Base-by-base conservation (phyloP, 805 yeast genomes). In the Tetrapisispora phaffii region DNA sequence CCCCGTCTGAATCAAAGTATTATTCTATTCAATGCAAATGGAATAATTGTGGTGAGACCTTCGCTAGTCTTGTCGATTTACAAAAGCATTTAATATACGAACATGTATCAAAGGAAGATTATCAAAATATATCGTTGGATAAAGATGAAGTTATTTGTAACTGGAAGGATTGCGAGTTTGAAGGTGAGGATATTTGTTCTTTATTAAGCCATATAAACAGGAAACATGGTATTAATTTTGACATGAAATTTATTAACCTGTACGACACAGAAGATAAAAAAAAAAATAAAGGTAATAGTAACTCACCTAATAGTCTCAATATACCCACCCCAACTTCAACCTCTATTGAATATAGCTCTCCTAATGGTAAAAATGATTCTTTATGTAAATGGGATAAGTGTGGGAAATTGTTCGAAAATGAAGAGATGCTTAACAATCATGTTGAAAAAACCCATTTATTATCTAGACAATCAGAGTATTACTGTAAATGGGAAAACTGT, bases 401-500 rank as follows among this genome's bases (percentile, higher is more conserved):
- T 59, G 67, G 66, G 34, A 48, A 54, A 38, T 49, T 49, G 2
- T 88, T 85, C 55, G 46, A 56, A 4, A 60, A 73, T 6, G 74
- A 83, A 2, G 76, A 77, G 13, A 82, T 74, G 6, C 69, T 93
- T 42, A 86, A 88, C 33, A 68, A 74, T 5, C 98, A 93, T 63
- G 56, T 93, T 17, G 73, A 79, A 8, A 62, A 68, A 6, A 71
- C 63, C 17, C 98, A 93, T 59, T 69, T 93, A 16, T 83, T 84
- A 2, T 74, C 81, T 9, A 88, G 96, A 1, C 75, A 82, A 58
- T 74, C 82, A 1, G 62, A 67, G 20, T 87, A 89, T 57, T 61
- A 63, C 13, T 93, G 98, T 59, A 56, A 64, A 34, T 93, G 98
- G 98, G 61, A 71, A 9, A 82, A 76, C 2, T 93, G 98, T 63